phyloP scores from a whole-genome alignment of 2,329 filamentous ascomycete genomes.

The Macrophomina pseudophaseolina region DNA sequence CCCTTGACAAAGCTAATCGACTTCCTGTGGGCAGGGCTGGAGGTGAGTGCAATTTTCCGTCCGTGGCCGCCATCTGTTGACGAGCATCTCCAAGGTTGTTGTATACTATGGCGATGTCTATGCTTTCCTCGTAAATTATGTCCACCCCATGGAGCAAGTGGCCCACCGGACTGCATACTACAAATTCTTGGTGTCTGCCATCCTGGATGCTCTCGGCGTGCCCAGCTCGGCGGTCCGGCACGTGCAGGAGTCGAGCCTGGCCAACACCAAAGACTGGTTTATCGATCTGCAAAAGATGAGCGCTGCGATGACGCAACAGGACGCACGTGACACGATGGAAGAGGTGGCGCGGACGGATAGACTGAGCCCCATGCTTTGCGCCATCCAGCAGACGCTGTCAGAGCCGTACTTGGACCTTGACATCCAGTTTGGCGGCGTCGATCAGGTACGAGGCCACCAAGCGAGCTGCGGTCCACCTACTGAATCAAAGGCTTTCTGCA shows the following conservation, averaged over 20 bases:
- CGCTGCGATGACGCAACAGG: not conserved
- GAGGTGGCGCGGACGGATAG: not conserved
- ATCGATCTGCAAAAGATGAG: not conserved
- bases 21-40: not conserved
- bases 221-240: not conserved
- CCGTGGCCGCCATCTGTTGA: too few relatives aligned
- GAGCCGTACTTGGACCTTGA: not conserved
- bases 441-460: not conserved
- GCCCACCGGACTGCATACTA: not conserved
- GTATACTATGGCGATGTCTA: slow-evolving; percentile 2
- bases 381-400: not conserved
- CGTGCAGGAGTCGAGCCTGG: not conserved
- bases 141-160: too few relatives aligned
- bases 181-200: not conserved
- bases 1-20: too few relatives aligned
- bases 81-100: not conserved
- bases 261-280: not conserved
- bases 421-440: not conserved
- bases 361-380: slow-evolving; percentile 4
- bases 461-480: too few relatives aligned
- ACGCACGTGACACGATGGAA: not conserved
- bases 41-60: not conserved
- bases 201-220: not conserved
- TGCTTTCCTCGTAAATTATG: not conserved
- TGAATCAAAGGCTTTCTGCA: not conserved